phyloP scores from a whole-genome alignment of 1,284 basidiomycete genomes.

The Cutaneotrichosporon mucoides region DNA sequence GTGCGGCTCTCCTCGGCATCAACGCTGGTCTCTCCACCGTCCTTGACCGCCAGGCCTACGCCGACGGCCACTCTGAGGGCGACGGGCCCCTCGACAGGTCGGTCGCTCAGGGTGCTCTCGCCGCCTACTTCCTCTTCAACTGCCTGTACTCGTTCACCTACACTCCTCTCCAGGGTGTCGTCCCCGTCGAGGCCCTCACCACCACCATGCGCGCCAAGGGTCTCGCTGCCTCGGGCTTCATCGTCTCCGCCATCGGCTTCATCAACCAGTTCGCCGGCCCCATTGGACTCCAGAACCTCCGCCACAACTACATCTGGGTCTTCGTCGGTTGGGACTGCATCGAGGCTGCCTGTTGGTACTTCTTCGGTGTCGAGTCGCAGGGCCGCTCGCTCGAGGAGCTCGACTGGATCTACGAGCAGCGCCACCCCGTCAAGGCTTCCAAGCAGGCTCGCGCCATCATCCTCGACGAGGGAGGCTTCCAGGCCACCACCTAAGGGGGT shows the following conservation, averaged over 20 bases:
- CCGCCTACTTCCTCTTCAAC: conserved; percentile 48
- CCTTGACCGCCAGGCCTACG: conserved; percentile 21
- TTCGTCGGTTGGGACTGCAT: conserved; percentile 41
- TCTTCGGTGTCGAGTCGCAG: conserved; percentile 46
- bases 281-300: conserved; percentile 54
- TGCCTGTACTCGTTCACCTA: conserved; percentile 19
- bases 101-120: conserved; percentile 13
- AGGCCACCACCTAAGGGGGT: neutral
- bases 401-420: conserved; percentile 45
- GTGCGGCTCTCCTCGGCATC: conserved; percentile 33
- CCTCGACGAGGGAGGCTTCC: conserved; percentile 4
- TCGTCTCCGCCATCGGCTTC: conserved; percentile 54
- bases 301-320: conserved; percentile 30
- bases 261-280: conserved; percentile 51
- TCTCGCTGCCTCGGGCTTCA: conserved; percentile 51
- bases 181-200: conserved; percentile 84
- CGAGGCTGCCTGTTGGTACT: conserved; percentile 42
- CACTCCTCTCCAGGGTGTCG: conserved; percentile 56
- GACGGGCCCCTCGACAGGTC: neutral
- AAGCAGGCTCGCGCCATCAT: conserved; percentile 7
- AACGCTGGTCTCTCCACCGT: conserved; percentile 34
- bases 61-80: neutral
- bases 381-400: conserved; percentile 43
- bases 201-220: conserved; percentile 86
- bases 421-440: conserved; percentile 46